Base-by-base conservation (phyloP, 768 basidiomycete genomes). In the Termitomyces sp. region DNA sequence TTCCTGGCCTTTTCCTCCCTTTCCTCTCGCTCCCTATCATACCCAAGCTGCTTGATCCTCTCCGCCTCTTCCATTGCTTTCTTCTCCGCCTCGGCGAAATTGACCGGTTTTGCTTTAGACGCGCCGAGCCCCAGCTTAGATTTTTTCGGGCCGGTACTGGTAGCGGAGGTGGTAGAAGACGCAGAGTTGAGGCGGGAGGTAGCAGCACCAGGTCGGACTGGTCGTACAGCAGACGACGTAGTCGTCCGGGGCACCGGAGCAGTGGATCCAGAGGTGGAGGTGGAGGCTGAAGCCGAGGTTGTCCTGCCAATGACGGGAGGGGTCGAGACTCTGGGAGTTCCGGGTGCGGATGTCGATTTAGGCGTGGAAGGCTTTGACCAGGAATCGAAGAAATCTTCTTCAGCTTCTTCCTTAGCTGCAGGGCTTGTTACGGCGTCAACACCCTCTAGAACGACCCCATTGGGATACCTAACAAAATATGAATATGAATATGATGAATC, bases 311-410 rank as follows among this genome's bases (percentile, higher is more conserved):
- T 74, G 33, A 81, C 77, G 16, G 90, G 88, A 3, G 87, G 85
- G 1, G 82, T 76, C 1, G 81, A 67, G 22, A 79, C 73, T 39
- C 83, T 75, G 4, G 83, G 77, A 3, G 86, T 77, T n/a, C 83
- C 74, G 12, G 87, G 74, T 4, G 80, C 69, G 15, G 84, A 80
- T 1, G 83, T 56, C 8, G 60, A 64, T 70, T 83, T 86, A 5
- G 84, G 82, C 7, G 84, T 82, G 38, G 80, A 75, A 1, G 92
- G 89, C 72, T 96, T 96, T 64, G 96, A 94, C 96, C 96, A 98
- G 32, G 92, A 91, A 51, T 92, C 88, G 77, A 98, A 99, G 76
- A 99, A 99, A 71, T 98, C 96, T 9, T 97, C 96, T 56, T 94
- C 94, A 0, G 77, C 76, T 48, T 81, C 79, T 62, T 71, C 71